Evolutionary conservation across 805 yeast genomes (phyloP), one percentile per base, ranked within the genome.

Genomic region (Brettanomyces naardenensis): DNA sequence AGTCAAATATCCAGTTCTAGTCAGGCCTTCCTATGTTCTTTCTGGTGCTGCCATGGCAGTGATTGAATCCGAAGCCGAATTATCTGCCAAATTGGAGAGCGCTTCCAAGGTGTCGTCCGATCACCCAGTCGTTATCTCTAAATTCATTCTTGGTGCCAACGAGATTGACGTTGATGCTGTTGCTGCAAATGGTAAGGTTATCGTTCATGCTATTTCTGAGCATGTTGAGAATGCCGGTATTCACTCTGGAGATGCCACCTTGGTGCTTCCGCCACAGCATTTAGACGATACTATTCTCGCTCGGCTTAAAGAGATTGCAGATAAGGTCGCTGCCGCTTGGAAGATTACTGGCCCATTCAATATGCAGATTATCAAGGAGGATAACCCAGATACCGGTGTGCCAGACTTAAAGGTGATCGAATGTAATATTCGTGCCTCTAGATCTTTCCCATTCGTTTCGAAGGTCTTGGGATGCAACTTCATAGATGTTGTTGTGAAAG

Each of bases 41-140:
- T 85, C 95, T 40, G 98, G 98, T 67, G 97, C 98, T 44, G 97
- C 98, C 43, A 92, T 90, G 98, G 81, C 92, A 44, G 96, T 88
- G 31, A 89, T 92, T 49, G 75, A 75, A 56, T 75, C 74, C 44
- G 80, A 81, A 59, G 66, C 71, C 34, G 97, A 92, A 61, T 75
- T 90, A 49, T 92, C 80, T 51, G 59, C 75, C 35, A 88, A 92
- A 64, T 71, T 90, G 53, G 76, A 81, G 43, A 78, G 80, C 53
- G 98, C 98, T 33, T 78, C 95, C 29, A 80, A 85, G 52, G 96
- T 90, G 41, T 85, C 96, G 25, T 83, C 88, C 45, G 97, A 92
- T 56, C 94, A 90, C 59, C 98, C 98, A 19, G 98, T 90, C 46
- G 98, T 90, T 39, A 90, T 90, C 56, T 82, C 97, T 53, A 92